Conservation (phyloP, 1,139 yeast genomes). For the Meyerozyma guilliermondii region DNA sequence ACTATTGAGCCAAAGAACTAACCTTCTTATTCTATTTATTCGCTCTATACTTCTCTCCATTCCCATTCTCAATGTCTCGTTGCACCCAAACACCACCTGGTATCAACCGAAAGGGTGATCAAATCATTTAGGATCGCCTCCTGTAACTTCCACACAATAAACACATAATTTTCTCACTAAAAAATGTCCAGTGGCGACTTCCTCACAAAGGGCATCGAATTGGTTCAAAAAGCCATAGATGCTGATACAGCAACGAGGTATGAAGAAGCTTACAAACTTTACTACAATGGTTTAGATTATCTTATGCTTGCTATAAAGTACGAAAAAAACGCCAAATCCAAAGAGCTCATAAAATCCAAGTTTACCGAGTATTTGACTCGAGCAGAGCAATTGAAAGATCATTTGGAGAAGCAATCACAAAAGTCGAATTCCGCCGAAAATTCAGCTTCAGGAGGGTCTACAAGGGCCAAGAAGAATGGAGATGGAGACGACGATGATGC, state of each 20-base stretch:
- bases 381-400: constrained; percentile 92
- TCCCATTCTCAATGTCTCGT: too few relatives aligned
- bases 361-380: constrained; percentile 88
- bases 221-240: constrained; percentile 91
- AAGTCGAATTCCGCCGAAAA: constrained; percentile 46
- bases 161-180: not conserved
- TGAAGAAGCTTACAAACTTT: constrained; percentile 90
- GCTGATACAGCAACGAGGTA: constrained; percentile 88
- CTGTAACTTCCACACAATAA: not conserved
- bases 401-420: constrained; percentile 60
- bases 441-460: constrained; percentile 48
- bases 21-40: too few relatives aligned
- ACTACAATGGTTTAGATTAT: constrained; percentile 91
- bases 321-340: constrained; percentile 86
- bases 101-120: not conserved
- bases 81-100: too few relatives aligned
- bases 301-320: constrained; percentile 94
- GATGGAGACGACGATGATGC: constrained; percentile 65
- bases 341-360: constrained; percentile 82
- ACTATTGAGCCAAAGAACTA: too few relatives aligned
- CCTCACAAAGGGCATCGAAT: constrained; percentile 85
- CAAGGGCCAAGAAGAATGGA: constrained; percentile 53
- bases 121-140: not conserved
- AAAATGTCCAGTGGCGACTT: constrained; percentile 47
- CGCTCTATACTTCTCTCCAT: too few relatives aligned